These are phyloP conservation scores for Boletus tomentosulus DNA, from an alignment of 768 basidiomycete species.

Conservation along the genomic window DNA sequence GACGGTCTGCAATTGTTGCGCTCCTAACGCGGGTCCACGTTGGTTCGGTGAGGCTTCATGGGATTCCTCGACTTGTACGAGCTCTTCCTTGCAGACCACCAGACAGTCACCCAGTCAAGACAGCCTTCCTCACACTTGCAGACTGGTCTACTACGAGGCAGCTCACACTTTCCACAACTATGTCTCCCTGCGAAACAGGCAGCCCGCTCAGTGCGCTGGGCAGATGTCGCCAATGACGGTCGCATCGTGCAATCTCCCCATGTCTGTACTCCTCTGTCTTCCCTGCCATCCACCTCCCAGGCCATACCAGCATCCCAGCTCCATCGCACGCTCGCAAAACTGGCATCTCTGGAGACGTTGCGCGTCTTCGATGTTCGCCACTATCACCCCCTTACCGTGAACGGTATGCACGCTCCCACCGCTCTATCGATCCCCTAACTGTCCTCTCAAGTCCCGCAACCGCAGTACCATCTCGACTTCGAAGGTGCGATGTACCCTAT, in stretches of 20 bases:
- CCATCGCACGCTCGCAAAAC: conserved; percentile 26
- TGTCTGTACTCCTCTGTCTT: conserved; percentile 16
- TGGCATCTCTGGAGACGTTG: conserved; percentile 26
- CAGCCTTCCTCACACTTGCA: conserved; percentile 36
- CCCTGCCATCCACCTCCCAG: conserved; percentile 4
- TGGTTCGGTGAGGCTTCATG: conserved; percentile 27
- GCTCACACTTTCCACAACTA: conserved; percentile 15
- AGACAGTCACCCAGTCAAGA: conserved; percentile 10
- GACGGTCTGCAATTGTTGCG: conserved; percentile 24
- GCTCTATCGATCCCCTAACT: neutral
- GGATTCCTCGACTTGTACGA: conserved; percentile 11
- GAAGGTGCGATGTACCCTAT: conserved; percentile 37
- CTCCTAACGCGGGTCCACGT: conserved; percentile 32
- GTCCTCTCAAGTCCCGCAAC: conserved; percentile 14
- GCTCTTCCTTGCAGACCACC: too few relatives aligned
- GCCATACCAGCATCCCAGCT: conserved; percentile 31
- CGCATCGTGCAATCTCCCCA: too few relatives aligned
- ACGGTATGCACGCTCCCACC: conserved; percentile 2
- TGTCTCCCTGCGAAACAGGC: conserved; percentile 36
- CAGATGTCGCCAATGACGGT: neutral
- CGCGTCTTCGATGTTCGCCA: conserved; percentile 33
- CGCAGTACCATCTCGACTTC: conserved; percentile 27
- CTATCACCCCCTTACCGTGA: conserved; percentile 20
- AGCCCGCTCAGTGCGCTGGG: conserved; percentile 27
- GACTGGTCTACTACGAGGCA: conserved; percentile 31